Evolutionary conservation across 2,329 filamentous ascomycete species (phyloP).

Genomic region (Colletotrichum sp.): DNA sequence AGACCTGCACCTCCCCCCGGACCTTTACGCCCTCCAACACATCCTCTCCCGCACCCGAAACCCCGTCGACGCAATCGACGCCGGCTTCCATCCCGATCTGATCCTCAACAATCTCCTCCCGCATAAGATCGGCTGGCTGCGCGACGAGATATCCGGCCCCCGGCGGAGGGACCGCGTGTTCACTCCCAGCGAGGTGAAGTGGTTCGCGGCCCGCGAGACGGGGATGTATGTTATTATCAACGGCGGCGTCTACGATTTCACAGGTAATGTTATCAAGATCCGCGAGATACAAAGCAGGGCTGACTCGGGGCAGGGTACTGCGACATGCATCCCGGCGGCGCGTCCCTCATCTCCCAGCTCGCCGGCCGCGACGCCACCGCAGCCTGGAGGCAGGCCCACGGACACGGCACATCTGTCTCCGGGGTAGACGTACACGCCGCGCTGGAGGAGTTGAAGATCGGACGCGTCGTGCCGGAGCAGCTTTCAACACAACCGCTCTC

Average conservation of each 20-base stretch:
- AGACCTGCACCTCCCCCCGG: background rate
- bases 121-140: background rate
- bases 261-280: background rate
- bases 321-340: background rate
- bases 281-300: background rate
- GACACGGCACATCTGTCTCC: background rate
- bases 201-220: background rate
- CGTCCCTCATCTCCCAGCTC: background rate
- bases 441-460: background rate
- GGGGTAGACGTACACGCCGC: background rate
- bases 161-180: background rate
- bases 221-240: background rate
- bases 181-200: background rate
- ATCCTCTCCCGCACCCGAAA: background rate
- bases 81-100: background rate
- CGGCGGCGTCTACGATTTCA: slow-evolving; percentile 6
- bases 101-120: background rate
- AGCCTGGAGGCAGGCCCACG: background rate
- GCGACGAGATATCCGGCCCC: background rate
- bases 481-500: background rate
- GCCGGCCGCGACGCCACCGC: background rate
- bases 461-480: background rate
- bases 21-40: background rate
- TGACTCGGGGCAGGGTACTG: background rate
- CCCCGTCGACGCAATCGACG: background rate